Evolutionary conservation across 129 eudicot genomes (phyloP).

Genomic region (Ambrosia trifida): DNA sequence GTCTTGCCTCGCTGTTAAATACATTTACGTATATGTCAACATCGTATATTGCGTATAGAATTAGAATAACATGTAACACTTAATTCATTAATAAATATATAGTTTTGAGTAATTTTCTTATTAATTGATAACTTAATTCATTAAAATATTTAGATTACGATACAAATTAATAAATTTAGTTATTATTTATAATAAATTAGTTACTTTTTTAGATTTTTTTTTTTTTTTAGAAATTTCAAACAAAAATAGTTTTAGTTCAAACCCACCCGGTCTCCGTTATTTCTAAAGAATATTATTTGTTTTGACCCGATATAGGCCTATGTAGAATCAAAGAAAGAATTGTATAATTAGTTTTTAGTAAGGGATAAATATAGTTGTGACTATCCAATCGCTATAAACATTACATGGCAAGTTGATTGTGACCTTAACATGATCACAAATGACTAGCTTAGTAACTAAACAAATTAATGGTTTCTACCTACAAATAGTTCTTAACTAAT

Average conservation of each 20-base stretch:
- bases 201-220: neutral
- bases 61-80: neutral
- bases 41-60: neutral
- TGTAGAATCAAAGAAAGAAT: slow-evolving; percentile 1
- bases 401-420: slow-evolving; percentile 17
- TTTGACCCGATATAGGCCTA: neutral
- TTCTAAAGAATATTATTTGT: neutral
- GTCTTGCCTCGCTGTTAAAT: neutral
- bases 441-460: slow-evolving; percentile 14
- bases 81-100: neutral
- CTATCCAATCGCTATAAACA: slow-evolving; percentile 10
- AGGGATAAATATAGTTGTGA: neutral
- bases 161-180: neutral
- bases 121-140: neutral
- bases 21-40: slow-evolving; percentile 3
- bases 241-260: neutral
- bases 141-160: neutral
- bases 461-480: neutral
- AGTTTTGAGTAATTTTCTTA: neutral
- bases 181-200: neutral
- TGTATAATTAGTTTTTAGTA: slow-evolving; percentile 3
- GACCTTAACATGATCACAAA: slow-evolving; percentile 14
- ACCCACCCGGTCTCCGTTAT: neutral
- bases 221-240: neutral
- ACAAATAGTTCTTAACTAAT: neutral